These are phyloP conservation scores for Lojkania enalia DNA, from an alignment of 2,329 filamentous ascomycete genomes.

Conservation along the genomic window DNA sequence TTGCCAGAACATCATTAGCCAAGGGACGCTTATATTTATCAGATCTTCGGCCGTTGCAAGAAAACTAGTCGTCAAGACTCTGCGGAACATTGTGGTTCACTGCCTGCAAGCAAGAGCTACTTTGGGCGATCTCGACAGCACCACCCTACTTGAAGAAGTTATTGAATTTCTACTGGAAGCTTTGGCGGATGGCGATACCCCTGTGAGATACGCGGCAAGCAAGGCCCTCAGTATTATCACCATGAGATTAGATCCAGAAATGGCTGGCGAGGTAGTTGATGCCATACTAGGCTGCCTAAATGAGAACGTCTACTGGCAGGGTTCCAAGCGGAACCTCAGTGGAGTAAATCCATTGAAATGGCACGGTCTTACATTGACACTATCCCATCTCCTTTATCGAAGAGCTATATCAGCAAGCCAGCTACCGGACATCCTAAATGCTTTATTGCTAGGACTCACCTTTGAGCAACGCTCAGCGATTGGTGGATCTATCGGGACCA, in stretches of 20 bases:
- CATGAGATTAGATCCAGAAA: constrained; percentile 73
- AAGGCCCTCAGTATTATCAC: constrained; percentile 90
- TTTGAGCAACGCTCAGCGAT: constrained; percentile 89
- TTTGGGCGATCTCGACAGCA: constrained; percentile 41
- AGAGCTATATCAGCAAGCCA: constrained; percentile 73
- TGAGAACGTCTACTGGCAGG: constrained; percentile 64
- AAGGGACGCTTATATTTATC: constrained; percentile 58
- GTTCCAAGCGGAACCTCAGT: constrained; percentile 63
- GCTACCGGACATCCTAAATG: constrained; percentile 73
- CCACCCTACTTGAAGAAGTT: constrained; percentile 66
- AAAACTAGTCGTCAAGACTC: constrained; percentile 83
- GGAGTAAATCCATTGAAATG: constrained; percentile 81
- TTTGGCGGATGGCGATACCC: constrained; percentile 85
- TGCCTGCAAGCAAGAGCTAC: constrained; percentile 53
- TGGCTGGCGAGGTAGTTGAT: constrained; percentile 86
- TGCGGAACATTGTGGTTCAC: constrained; percentile 72
- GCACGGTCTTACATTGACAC: constrained; percentile 88
- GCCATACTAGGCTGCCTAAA: constrained; percentile 73
- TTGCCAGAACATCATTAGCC: constrained; percentile 62
- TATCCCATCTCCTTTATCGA: constrained; percentile 84
- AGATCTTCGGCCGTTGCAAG: constrained; percentile 76
- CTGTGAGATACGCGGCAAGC: constrained; percentile 85
- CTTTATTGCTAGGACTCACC: constrained; percentile 75
- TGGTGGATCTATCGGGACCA: constrained; percentile 82
- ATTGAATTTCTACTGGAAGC: constrained; percentile 80